A percentile compares a stretch with the other conserved stretches of the same genome.
Conservation (phyloP, 2,329 filamentous ascomycete species). For the Microdochium trichocladiopsis region DNA sequence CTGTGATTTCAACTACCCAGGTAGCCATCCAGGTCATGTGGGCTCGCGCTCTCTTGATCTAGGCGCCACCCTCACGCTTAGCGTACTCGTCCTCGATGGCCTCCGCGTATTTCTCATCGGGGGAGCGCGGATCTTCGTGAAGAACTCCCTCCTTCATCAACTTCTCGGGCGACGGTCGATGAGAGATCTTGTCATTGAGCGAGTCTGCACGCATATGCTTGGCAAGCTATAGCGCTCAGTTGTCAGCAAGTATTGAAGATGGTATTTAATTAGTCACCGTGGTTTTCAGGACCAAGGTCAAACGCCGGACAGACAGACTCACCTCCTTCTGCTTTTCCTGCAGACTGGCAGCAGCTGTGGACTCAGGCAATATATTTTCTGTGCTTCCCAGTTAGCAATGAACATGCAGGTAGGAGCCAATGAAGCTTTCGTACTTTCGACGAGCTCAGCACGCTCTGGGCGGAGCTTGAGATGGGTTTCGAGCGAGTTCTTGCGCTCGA, state of each 20-base stretch:
- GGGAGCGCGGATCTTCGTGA: slow-evolving; percentile 56
- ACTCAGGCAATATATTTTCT: slow-evolving; percentile 84
- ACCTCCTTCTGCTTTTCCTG: slow-evolving; percentile 73
- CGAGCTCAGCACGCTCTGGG: slow-evolving; percentile 66
- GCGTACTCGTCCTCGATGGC: slow-evolving; percentile 59
- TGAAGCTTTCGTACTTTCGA: slow-evolving; percentile 58
- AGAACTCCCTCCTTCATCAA: slow-evolving; percentile 77
- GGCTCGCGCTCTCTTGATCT: slow-evolving; percentile 8
- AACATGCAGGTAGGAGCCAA: slow-evolving; percentile 1
- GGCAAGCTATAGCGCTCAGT: slow-evolving; percentile 45
- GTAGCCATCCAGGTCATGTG: background rate
- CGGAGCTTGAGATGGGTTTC: slow-evolving; percentile 68
- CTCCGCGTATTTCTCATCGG: slow-evolving; percentile 50
- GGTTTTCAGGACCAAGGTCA: too few species aligned
- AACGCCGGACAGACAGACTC: slow-evolving; percentile 9
- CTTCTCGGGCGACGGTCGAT: slow-evolving; percentile 68
- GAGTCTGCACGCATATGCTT: slow-evolving; percentile 83
- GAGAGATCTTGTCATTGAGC: slow-evolving; percentile 79
- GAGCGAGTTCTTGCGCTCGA: slow-evolving; percentile 59
- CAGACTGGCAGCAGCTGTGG: slow-evolving; percentile 69
- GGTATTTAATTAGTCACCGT: too few species aligned
- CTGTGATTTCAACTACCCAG: too few species aligned
- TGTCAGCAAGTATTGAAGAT: background rate
- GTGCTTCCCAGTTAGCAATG: slow-evolving; percentile 12
- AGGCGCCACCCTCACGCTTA: slow-evolving; percentile 56